A percentile compares a stretch with the other conserved stretches of the same genome.
Conservation (phyloP, 164 flowering plant species). For the Kalanchoe fedtschenkoi region DNA sequence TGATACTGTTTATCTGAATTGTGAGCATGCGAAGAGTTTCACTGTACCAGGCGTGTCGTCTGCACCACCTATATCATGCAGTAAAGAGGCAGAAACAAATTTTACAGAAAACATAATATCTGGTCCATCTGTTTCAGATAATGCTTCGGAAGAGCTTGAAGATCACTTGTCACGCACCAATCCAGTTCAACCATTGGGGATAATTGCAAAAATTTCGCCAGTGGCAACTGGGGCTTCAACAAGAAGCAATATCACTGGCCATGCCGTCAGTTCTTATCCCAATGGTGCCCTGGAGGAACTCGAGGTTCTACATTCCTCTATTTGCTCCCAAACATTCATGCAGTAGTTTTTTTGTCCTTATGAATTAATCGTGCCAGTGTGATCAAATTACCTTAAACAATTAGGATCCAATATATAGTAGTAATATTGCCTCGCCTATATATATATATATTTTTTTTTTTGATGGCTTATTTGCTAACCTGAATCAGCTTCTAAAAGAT, state of each 20-base stretch:
- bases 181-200: slow-evolving; percentile 16
- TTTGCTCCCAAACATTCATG: background rate
- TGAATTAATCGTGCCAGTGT: background rate
- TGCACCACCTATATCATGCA: slow-evolving; percentile 15
- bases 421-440: no score
- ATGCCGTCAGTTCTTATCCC: slow-evolving; percentile 13
- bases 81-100: slow-evolving; percentile 38
- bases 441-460: no score
- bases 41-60: slow-evolving; percentile 6
- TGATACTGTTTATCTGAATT: background rate
- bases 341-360: background rate
- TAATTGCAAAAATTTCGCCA: slow-evolving; percentile 9
- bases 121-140: slow-evolving; percentile 23
- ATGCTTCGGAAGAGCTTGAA: slow-evolving; percentile 49
- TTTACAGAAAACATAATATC: slow-evolving; percentile 35
- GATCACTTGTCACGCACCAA: slow-evolving; percentile 25
- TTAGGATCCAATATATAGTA: background rate
- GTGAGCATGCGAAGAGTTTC: background rate
- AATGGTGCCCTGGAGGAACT: slow-evolving; percentile 63
- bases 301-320: slow-evolving; percentile 41
- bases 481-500: no score
- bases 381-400: no score
- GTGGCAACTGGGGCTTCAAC: slow-evolving; percentile 10
- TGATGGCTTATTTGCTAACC: no score
- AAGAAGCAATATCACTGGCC: slow-evolving; percentile 10